These are phyloP conservation scores for Tagetes patula DNA, from an alignment of 129 eudicot species.

Conservation along the genomic window DNA sequence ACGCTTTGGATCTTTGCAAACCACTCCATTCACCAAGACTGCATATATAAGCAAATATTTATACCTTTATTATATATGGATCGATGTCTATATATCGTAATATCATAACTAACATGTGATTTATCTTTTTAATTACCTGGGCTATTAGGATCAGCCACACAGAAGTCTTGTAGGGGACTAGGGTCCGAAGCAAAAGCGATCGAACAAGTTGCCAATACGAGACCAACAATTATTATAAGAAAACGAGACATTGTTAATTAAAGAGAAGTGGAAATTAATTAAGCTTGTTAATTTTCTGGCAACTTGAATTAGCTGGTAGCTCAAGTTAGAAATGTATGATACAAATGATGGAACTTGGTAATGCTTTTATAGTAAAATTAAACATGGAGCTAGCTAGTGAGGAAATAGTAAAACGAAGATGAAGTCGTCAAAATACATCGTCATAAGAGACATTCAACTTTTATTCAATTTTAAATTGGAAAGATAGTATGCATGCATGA, in stretches of 20 bases:
- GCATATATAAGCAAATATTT: not conserved
- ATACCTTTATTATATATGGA: not conserved
- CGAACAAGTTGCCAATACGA: constrained; percentile 18
- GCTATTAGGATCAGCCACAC: constrained; percentile 32
- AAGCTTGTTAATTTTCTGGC: constrained; percentile 16
- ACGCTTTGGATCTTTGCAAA: constrained; percentile 27
- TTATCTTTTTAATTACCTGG: constrained; percentile 2
- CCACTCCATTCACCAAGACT: constrained; percentile 33
- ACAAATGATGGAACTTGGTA: not conserved
- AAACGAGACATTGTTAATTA: constrained; percentile 18
- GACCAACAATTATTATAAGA: not conserved
- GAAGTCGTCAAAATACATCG: constrained; percentile 1
- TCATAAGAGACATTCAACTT: not conserved
- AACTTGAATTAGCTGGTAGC: not conserved
- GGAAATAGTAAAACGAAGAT: constrained; percentile 1
- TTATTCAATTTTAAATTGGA: too few relatives aligned
- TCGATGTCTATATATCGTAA: not conserved
- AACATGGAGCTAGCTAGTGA: not conserved
- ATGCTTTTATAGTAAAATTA: constrained; percentile 18
- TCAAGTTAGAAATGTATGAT: not conserved
- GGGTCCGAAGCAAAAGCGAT: constrained; percentile 32
- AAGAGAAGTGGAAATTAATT: not conserved
- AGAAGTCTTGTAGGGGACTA: constrained; percentile 36
- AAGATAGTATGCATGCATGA: too few relatives aligned
- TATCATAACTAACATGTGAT: too few relatives aligned